Conservation (phyloP, 345 rosid genomes). For the Moricandia moricandioides region DNA sequence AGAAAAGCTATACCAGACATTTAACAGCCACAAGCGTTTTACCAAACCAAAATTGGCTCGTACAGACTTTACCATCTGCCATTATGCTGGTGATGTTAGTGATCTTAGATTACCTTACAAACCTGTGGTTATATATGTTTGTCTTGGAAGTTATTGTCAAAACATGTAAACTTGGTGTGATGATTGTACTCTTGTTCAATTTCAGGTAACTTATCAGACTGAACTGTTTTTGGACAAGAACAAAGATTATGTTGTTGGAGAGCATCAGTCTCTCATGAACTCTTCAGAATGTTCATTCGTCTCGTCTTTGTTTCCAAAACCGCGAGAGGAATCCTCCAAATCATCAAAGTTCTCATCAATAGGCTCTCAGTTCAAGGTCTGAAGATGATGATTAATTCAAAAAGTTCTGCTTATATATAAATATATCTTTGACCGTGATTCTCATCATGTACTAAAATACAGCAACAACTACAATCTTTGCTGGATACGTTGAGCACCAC, state of each 20-base stretch:
- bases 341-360: slow-evolving; percentile 90
- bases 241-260: slow-evolving; percentile 94
- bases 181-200: slow-evolving; percentile 12
- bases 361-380: slow-evolving; percentile 92
- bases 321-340: slow-evolving; percentile 81
- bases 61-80: slow-evolving; percentile 90
- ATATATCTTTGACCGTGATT: background rate
- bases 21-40: slow-evolving; percentile 79
- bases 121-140: background rate
- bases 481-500: slow-evolving; percentile 89
- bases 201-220: slow-evolving; percentile 95
- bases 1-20: slow-evolving; percentile 91
- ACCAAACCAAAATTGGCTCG: slow-evolving; percentile 89
- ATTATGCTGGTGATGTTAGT: slow-evolving; percentile 97
- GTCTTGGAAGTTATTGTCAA: background rate
- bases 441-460: slow-evolving; percentile 39
- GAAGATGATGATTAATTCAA: slow-evolving; percentile 18
- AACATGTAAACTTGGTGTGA: background rate
- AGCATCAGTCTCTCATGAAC: slow-evolving; percentile 80
- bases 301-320: slow-evolving; percentile 71
- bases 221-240: slow-evolving; percentile 90
- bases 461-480: slow-evolving; percentile 96
- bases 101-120: slow-evolving; percentile 9
- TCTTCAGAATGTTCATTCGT: slow-evolving; percentile 82
- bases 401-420: background rate